Base-by-base conservation (phyloP, 345 rosid species). In the Lumnitzera racemosa region DNA sequence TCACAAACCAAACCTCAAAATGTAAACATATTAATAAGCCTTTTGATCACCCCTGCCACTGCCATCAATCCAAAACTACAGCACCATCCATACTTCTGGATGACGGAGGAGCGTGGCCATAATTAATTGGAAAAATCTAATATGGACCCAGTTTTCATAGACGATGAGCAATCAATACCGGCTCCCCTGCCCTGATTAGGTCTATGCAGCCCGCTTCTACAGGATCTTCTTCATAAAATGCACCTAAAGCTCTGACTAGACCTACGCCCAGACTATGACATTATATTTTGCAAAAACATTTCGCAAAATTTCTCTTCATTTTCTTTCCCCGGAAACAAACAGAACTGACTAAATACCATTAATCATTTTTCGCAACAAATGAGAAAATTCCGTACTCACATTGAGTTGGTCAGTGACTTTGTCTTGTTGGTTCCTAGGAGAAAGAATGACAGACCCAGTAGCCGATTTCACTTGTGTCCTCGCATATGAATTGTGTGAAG, bases 401-500 rank as follows among this genome's bases (percentile, higher is more conserved):
- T 76, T 72, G 36, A 90, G 96, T 62, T 94, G 99, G 64, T 71
- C 76, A 57, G 89, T 79, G 58, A 90, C 70, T 47, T 95, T 68
- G 70, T 94, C 97, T 63, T 87, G 89, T 76, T 94, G 97, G 71
- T 94, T 94, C 11, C 75, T 67, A 7, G 91, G 88, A 61, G 97
- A 63, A 11, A 94, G 51, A 61, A 81, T 57, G 54, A 67, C 15
- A 15, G 85, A 66, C 67, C 95, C 89, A 11, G 87, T 74, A n/a
- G 58, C 78, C 17, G 97, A 87, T 69, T 70, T 77, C 52, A 61
- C 77, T 52, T 80, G 76, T 23, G 64, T 43, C 56, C 67, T 69
- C 10, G 96, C 88, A 64, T 62, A 94, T 15, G 99, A 81, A 59
- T 90, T 94, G 79, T 94, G 97, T 2, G 97, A 87, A n/a, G 96